Conservation (phyloP, 345 rosid genomes). For the Lepidium sativum region DNA sequence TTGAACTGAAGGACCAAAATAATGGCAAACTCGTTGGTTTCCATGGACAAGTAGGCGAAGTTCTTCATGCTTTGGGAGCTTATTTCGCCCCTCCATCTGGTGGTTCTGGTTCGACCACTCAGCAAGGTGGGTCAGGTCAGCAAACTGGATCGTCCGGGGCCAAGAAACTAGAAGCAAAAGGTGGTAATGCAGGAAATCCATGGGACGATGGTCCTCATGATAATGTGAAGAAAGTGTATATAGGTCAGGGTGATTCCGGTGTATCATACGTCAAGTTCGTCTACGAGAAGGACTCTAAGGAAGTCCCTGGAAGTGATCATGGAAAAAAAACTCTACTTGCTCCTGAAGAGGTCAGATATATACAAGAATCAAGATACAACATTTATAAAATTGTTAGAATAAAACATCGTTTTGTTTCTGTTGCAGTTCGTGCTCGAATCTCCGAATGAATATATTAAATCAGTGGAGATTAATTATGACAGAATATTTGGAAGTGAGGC, state of each 20-base stretch:
- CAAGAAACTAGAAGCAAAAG: conserved; percentile 19
- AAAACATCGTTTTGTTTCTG: not conserved
- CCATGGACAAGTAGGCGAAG: conserved; percentile 19
- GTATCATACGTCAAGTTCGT: conserved; percentile 12
- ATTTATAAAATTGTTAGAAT: too few relatives aligned
- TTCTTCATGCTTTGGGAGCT: conserved; percentile 27
- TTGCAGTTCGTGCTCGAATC: conserved; percentile 12
- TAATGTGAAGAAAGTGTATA: conserved; percentile 11
- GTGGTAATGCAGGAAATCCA: conserved; percentile 15
- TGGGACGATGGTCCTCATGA: conserved; percentile 25
- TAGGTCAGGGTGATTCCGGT: conserved; percentile 20
- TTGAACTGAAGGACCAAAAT: conserved; percentile 18
- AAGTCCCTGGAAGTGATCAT: conserved; percentile 11
- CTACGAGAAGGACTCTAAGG: conserved; percentile 14
- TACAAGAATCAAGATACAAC: not conserved
- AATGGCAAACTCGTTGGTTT: conserved; percentile 25
- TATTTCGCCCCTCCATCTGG: conserved; percentile 18
- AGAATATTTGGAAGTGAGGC: conserved; percentile 13
- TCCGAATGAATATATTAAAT: conserved; percentile 11
- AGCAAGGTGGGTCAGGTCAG: not conserved
- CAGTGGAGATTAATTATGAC: conserved; percentile 7
- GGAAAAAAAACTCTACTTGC: conserved; percentile 15
- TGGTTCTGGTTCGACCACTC: not conserved
- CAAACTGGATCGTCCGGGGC: not conserved
- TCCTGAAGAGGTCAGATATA: conserved; percentile 14